Base-by-base conservation (phyloP, 2,329 filamentous ascomycete genomes). In the Beauveria asiatica region DNA sequence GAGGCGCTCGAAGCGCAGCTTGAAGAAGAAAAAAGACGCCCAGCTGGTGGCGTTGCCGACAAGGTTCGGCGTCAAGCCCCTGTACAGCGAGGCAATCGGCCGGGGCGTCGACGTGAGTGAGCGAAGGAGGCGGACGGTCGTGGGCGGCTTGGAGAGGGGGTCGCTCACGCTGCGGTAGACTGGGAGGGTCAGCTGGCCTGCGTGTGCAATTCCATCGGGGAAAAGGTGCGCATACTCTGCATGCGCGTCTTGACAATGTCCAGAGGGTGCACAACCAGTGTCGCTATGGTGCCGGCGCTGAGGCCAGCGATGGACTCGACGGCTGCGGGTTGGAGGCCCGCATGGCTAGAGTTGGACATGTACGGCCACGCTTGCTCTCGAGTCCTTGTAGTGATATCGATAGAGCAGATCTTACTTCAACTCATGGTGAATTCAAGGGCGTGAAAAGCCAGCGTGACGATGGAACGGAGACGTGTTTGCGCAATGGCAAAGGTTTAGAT, bases 181-280 rank as follows among this genome's bases (percentile, higher is more conserved):
- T 83, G 16, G 17, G 17, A 8, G 3, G 13, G 25, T 42, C 41
- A 21, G 58, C 30, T 48, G 44, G 9, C 13, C 21, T 51, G 44
- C 8, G 57, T 37, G 21, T 10, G 1, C n/a, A 37, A 30, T 25
- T 2, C 5, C 8, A 17, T 17, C 33, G 17, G 45, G 13, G 13
- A 7, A n/a, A 19, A 39, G 54, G 41, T 17, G 3, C 9, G 23
- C 77, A 61, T 77, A 92, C 90, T 86, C 77, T 99, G 94, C 71
- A 99, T 85, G 64, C 94, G 88, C 63, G 93, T 97, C 80, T 99
- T 99, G 72, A 97, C 86, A 64, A 99, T 86, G 76, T 99, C 94
- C 62, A 99, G 84, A 37, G 94, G 94, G 72, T 97, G 93, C 57
- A 94, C 88, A 60, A 86, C 87, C 53, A 97, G 80, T 25, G 94